Conservation (phyloP, 805 yeast genomes). For the Candida krabiensis region DNA sequence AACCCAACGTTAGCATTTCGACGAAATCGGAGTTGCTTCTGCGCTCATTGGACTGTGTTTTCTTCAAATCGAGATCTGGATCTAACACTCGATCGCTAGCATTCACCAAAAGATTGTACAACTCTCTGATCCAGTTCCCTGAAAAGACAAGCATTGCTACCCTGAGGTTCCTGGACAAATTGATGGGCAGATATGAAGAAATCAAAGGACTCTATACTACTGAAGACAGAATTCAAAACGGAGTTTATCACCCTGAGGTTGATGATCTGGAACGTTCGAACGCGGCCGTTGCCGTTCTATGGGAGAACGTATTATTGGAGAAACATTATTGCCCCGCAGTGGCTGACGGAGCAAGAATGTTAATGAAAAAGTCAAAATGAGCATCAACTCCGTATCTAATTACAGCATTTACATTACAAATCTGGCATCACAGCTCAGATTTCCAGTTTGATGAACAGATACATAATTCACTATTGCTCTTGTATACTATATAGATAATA, state of each 20-base stretch:
- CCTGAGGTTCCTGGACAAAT: slow-evolving; percentile 73
- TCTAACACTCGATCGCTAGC: slow-evolving; percentile 69
- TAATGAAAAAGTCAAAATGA: slow-evolving; percentile 37
- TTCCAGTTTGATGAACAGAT: too few relatives aligned
- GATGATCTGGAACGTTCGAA: slow-evolving; percentile 74
- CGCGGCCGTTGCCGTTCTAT: slow-evolving; percentile 83
- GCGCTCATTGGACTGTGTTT: slow-evolving; percentile 74
- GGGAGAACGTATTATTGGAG: slow-evolving; percentile 81
- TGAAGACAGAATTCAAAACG: slow-evolving; percentile 85
- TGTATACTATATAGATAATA: too few relatives aligned
- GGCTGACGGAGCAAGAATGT: slow-evolving; percentile 57
- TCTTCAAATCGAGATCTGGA: slow-evolving; percentile 73
- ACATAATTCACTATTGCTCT: too few relatives aligned
- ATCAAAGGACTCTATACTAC: slow-evolving; percentile 78
- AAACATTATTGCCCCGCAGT: slow-evolving; percentile 84
- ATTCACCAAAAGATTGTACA: slow-evolving; percentile 77
- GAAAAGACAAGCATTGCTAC: slow-evolving; percentile 83
- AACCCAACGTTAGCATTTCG: slow-evolving; percentile 80
- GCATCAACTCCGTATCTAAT: too few relatives aligned
- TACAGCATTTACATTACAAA: too few relatives aligned
- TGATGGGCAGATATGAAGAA: slow-evolving; percentile 69
- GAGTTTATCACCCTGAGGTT: slow-evolving; percentile 64
- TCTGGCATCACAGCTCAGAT: too few relatives aligned
- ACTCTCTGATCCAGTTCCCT: slow-evolving; percentile 70
- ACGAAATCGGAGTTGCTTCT: slow-evolving; percentile 85